Conservation (phyloP, 2,329 filamentous ascomycete species). For the Fusarium burgessii region DNA sequence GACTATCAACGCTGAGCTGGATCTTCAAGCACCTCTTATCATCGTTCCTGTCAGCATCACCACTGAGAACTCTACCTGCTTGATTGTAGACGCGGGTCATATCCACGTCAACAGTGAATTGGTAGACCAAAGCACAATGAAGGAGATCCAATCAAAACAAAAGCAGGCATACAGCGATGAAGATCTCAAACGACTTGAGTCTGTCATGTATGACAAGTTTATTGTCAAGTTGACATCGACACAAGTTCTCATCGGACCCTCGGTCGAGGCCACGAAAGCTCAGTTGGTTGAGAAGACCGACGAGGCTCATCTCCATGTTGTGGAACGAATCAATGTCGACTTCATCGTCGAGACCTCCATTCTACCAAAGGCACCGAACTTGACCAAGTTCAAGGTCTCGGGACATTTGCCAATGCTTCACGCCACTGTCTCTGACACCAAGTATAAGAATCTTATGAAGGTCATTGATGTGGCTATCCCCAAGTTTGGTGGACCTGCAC, state of each 20-base stretch:
- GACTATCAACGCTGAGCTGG: conserved; percentile 95
- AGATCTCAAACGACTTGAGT: conserved; percentile 88
- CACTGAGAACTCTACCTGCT: conserved; percentile 80
- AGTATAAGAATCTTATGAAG: conserved; percentile 97
- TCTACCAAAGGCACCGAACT: conserved; percentile 91
- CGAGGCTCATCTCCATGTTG: conserved; percentile 82
- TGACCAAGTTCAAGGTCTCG: conserved; percentile 91
- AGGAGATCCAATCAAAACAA: conserved; percentile 91
- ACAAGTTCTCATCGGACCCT: conserved; percentile 93
- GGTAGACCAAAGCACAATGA: conserved; percentile 90
- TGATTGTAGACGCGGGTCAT: conserved; percentile 96
- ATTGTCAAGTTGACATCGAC: conserved; percentile 92
- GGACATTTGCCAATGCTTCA: conserved; percentile 93
- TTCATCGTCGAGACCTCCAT: conserved; percentile 98
- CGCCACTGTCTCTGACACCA: conserved; percentile 90
- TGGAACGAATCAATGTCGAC: conserved; percentile 97
- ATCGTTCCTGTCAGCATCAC: conserved; percentile 96
- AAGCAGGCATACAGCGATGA: conserved; percentile 87
- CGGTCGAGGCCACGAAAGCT: conserved; percentile 87
- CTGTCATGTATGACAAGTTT: conserved; percentile 98
- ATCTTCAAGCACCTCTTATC: conserved; percentile 94
- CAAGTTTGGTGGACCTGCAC: conserved; percentile 69
- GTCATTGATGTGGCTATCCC: conserved; percentile 96
- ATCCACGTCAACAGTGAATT: conserved; percentile 94
- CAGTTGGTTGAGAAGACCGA: conserved; percentile 79